phyloP scores from a whole-genome alignment of 768 basidiomycete species.

The Trametes meyenii region DNA sequence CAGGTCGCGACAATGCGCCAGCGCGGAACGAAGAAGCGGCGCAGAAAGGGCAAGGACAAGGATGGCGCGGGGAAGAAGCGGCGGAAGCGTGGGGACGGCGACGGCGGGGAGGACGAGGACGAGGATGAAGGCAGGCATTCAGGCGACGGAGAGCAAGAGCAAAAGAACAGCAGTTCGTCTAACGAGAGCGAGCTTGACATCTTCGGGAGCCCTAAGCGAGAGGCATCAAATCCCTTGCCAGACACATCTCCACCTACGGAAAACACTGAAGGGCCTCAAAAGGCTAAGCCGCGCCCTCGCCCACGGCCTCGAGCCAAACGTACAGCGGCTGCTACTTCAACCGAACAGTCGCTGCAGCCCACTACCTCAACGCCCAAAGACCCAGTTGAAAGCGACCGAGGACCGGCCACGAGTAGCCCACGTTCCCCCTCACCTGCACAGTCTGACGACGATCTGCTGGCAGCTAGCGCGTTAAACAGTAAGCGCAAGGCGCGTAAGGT shows the following conservation, averaged over 20 bases:
- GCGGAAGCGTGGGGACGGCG: slow-evolving; percentile 36
- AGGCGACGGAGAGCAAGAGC: slow-evolving; percentile 35
- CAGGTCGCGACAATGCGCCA: slow-evolving; percentile 50
- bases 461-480: no score
- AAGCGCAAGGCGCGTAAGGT: no score
- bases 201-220: slow-evolving; percentile 26
- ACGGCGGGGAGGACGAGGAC: slow-evolving; percentile 24
- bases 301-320: slow-evolving; percentile 47
- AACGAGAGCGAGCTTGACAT: slow-evolving; percentile 32
- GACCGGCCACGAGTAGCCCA: no score
- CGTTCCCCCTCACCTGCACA: no score
- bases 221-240: slow-evolving; percentile 17
- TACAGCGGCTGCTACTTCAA: not conserved
- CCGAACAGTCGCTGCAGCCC: not conserved
- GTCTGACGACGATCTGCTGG: no score
- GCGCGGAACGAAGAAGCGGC: slow-evolving; percentile 62
- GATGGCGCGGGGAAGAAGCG: slow-evolving; percentile 49
- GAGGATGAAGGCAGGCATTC: slow-evolving; percentile 24
- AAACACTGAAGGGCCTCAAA: slow-evolving; percentile 1
- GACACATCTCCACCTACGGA: slow-evolving; percentile 21
- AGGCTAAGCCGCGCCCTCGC: slow-evolving; percentile 34
- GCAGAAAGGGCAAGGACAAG: slow-evolving; percentile 48
- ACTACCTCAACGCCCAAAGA: not conserved
- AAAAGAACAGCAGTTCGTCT: slow-evolving; percentile 26
- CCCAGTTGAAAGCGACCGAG: not conserved